These are phyloP conservation scores for Pseudofabraea citricarpa DNA, from an alignment of 2,329 filamentous ascomycete species.

Conservation along the genomic window DNA sequence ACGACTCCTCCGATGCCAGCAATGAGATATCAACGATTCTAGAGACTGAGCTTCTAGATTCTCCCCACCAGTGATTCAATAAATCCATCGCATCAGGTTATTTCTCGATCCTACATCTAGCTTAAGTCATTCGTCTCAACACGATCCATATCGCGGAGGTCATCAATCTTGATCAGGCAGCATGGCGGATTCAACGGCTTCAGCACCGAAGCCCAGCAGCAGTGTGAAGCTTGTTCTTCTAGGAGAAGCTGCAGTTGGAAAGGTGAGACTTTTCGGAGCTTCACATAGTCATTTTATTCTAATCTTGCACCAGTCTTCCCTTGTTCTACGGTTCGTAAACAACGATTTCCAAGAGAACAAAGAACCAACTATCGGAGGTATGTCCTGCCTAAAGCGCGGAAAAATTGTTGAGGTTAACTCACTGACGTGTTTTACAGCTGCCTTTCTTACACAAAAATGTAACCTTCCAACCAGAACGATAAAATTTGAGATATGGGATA, in stretches of 20 bases:
- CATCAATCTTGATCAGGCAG: conserved; percentile 1
- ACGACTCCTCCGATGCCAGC: background rate
- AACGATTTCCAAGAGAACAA: conserved; percentile 99
- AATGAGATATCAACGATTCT: conserved; percentile 6
- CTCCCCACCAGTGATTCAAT: too few species aligned
- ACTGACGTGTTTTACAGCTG: conserved; percentile 52
- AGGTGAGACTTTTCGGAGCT: conserved; percentile 53
- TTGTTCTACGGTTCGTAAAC: conserved; percentile 97
- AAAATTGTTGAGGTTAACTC: conserved; percentile 4
- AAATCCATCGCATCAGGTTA: too few species aligned
- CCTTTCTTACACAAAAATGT: conserved; percentile 98
- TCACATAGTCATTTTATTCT: background rate
- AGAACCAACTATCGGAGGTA: conserved; percentile 97
- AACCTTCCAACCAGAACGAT: conserved; percentile 89
- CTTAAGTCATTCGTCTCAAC: background rate
- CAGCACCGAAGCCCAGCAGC: conserved; percentile 88
- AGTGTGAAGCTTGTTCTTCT: conserved; percentile 99
- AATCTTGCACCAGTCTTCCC: conserved; percentile 67
- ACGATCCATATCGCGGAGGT: conserved; percentile 6
- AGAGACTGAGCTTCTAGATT: background rate
- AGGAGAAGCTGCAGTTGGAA: conserved; percentile 96
- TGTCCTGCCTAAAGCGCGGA: conserved; percentile 19
- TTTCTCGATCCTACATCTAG: background rate
- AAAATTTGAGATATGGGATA: conserved; percentile 97
- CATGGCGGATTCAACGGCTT: conserved; percentile 66